A percentile compares a stretch with the other conserved stretches of the same genome.
These are phyloP conservation scores for Mycena crocata DNA, from an alignment of 768 basidiomycete genomes.

Conservation along the genomic window DNA sequence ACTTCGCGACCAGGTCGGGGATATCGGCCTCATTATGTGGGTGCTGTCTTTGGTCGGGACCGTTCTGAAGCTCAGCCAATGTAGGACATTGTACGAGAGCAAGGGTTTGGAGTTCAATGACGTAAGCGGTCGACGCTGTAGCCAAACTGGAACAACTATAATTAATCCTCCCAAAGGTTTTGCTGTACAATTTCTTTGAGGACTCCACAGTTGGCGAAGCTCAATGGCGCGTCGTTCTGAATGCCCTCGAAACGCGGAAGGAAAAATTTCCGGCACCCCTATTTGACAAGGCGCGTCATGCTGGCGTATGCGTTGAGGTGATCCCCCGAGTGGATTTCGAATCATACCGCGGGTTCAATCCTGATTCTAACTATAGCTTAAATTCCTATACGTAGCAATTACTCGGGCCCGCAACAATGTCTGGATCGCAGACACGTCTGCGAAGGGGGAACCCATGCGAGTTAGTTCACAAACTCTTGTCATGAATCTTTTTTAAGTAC, in stretches of 20 bases:
- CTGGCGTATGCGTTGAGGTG: slow-evolving; percentile 70
- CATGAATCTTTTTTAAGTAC: background rate
- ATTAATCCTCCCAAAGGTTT: slow-evolving; percentile 56
- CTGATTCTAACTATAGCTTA: slow-evolving; percentile 55
- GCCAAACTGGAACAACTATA: background rate
- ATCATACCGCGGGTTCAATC: background rate
- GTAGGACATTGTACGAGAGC: slow-evolving; percentile 69
- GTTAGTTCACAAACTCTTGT: slow-evolving; percentile 44
- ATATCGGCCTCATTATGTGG: slow-evolving; percentile 70
- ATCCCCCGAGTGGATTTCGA: slow-evolving; percentile 3
- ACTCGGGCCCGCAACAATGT: slow-evolving; percentile 77
- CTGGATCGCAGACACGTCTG: slow-evolving; percentile 76
- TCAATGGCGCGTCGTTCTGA: slow-evolving; percentile 72
- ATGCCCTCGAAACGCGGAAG: slow-evolving; percentile 45
- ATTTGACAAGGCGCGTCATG: slow-evolving; percentile 64
- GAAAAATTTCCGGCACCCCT: slow-evolving; percentile 48
- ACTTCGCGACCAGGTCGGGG: slow-evolving; percentile 63
- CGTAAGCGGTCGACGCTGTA: slow-evolving; percentile 42
- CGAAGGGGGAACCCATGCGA: slow-evolving; percentile 66
- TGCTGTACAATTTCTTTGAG: slow-evolving; percentile 81
- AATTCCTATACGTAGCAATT: slow-evolving; percentile 76
- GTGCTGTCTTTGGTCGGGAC: slow-evolving; percentile 33
- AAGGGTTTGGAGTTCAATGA: slow-evolving; percentile 79
- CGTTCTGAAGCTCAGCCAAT: background rate
- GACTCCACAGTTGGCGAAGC: slow-evolving; percentile 63